phyloP scores from a whole-genome alignment of 1,139 yeast species.

The Diutina catenulata region DNA sequence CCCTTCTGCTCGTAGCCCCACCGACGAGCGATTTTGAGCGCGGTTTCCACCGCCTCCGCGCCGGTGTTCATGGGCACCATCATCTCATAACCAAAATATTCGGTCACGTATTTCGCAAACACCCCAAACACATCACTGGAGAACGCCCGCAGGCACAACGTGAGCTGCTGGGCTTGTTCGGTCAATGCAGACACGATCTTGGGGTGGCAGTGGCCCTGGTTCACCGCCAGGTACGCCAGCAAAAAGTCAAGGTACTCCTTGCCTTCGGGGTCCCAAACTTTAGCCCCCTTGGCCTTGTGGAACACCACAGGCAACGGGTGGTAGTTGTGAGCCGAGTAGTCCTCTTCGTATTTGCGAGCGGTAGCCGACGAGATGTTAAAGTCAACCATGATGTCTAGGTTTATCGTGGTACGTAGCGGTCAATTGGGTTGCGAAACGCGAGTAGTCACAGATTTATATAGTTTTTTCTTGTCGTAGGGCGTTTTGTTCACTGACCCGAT shows the following conservation, averaged over 20 bases:
- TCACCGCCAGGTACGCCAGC: conserved; percentile 93
- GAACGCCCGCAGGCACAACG: conserved; percentile 87
- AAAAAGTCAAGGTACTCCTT: conserved; percentile 76
- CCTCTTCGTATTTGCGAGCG: conserved; percentile 58
- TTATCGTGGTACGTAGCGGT: not conserved
- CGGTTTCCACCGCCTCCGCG: conserved; percentile 97
- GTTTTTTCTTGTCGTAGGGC: not conserved
- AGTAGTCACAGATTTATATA: too few relatives aligned
- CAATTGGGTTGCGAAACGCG: conserved; percentile 1
- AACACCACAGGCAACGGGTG: conserved; percentile 95
- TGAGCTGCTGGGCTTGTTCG: conserved; percentile 77
- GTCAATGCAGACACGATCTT: conserved; percentile 74
- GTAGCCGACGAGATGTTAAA: conserved; percentile 13
- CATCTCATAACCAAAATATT: conserved; percentile 82
- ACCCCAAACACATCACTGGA: conserved; percentile 81
- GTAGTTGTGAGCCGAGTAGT: conserved; percentile 92
- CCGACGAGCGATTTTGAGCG: conserved; percentile 85
- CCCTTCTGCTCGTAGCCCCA: conserved; percentile 93
- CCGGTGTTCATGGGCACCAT: conserved; percentile 98
- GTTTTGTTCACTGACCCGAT: not conserved
- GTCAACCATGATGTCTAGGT: conserved; percentile 2
- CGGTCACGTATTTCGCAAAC: conserved; percentile 81
- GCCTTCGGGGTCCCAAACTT: conserved; percentile 98
- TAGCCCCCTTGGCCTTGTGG: conserved; percentile 77
- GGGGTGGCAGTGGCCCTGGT: conserved; percentile 98